A percentile compares a stretch with the other conserved stretches of the same genome.
Evolutionary conservation across 2,329 filamentous ascomycete species (phyloP).

Genomic region (Aureobasidium sp.): DNA sequence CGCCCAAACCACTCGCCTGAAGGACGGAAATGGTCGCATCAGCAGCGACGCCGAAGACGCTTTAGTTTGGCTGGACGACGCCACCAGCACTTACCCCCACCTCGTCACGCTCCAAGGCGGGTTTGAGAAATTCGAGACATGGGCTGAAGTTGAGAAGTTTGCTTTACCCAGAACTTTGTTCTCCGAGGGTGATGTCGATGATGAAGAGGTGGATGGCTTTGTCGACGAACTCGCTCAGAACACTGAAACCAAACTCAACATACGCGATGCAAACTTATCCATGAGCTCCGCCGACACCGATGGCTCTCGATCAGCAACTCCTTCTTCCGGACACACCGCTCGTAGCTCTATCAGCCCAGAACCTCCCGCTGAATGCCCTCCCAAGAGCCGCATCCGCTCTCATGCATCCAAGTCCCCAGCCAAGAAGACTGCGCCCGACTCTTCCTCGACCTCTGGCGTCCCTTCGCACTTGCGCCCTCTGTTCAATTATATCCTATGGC

Average conservation of each 20-base stretch:
- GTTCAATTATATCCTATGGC: conserved; percentile 47
- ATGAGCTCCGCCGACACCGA: conserved; percentile 40
- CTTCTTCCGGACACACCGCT: conserved; percentile 34
- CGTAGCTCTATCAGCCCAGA: conserved; percentile 29
- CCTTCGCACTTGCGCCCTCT: conserved; percentile 34
- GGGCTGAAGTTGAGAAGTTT: conserved; percentile 45
- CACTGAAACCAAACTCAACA: conserved; percentile 24
- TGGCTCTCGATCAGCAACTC: conserved; percentile 32
- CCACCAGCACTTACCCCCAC: conserved; percentile 38
- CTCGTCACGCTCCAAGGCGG: conserved; percentile 42
- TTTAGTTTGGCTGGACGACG: conserved; percentile 45
- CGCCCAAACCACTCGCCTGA: conserved; percentile 17
- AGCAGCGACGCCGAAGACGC: conserved; percentile 30
- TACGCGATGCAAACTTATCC: conserved; percentile 31
- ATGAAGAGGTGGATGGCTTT: conserved; percentile 24
- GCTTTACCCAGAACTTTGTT: conserved; percentile 43
- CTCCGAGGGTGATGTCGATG: conserved; percentile 40
- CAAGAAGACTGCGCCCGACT: background rate
- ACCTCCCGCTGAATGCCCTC: conserved; percentile 28
- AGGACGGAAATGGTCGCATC: conserved; percentile 16
- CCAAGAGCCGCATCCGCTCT: conserved; percentile 23
- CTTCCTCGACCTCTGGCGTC: conserved; percentile 1
- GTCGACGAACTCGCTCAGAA: conserved; percentile 6
- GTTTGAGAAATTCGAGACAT: conserved; percentile 41
- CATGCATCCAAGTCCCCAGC: conserved; percentile 7